Conservation (phyloP, 768 basidiomycete species). For the Coprinopsis cinerea region DNA sequence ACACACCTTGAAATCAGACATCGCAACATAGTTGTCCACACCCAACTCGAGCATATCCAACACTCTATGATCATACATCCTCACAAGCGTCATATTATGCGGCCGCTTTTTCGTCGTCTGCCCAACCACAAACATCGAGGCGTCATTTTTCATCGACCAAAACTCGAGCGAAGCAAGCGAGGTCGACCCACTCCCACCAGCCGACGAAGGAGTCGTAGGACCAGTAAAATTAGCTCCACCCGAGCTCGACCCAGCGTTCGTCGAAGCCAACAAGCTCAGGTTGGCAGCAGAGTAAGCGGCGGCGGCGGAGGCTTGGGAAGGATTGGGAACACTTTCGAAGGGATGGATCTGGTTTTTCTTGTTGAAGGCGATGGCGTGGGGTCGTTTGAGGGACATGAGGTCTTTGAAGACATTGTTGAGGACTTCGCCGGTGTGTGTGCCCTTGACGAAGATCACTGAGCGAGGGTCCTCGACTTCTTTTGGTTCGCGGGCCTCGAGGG, state of each 20-base stretch:
- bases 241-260: no score
- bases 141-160: constrained; percentile 93
- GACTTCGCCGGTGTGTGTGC: constrained; percentile 78
- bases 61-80: constrained; percentile 81
- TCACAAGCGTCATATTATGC: constrained; percentile 74
- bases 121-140: constrained; percentile 83
- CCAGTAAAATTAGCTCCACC: no score
- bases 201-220: not conserved
- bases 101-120: constrained; percentile 94
- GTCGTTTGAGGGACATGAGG: constrained; percentile 90
- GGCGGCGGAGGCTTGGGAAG: not conserved
- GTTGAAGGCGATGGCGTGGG: constrained; percentile 84
- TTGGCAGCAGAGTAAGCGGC: not conserved
- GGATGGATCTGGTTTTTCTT: constrained; percentile 91
- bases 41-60: constrained; percentile 96
- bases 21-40: constrained; percentile 72
- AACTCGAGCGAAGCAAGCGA: constrained; percentile 68
- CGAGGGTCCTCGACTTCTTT: constrained; percentile 88
- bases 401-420: constrained; percentile 83
- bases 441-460: constrained; percentile 85
- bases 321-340: constrained; percentile 58
- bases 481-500: constrained; percentile 76
- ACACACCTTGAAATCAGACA: constrained; percentile 80
- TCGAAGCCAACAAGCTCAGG: no score
- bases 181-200: constrained; percentile 13